phyloP scores from a whole-genome alignment of 805 yeast genomes.

The Schizosaccharomyces osmophilus region DNA sequence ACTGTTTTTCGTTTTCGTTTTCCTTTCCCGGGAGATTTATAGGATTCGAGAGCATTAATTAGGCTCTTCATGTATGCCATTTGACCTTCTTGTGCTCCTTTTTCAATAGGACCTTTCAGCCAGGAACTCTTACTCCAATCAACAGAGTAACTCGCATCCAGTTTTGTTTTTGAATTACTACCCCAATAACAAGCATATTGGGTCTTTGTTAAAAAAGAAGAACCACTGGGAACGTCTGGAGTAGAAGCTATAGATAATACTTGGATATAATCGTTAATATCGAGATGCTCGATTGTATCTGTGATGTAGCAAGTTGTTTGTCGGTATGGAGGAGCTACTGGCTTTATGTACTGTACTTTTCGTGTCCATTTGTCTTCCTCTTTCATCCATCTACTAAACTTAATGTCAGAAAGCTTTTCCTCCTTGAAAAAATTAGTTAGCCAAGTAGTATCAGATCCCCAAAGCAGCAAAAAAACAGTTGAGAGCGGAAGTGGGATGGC shows the following conservation, averaged over 20 bases:
- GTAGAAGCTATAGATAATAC: slow-evolving; percentile 44
- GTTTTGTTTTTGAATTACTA: slow-evolving; percentile 28
- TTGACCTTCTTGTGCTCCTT: slow-evolving; percentile 64
- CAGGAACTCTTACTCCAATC: slow-evolving; percentile 84
- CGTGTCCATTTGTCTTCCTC: slow-evolving; percentile 20
- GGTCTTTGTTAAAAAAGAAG: slow-evolving; percentile 50
- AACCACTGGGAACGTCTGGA: slow-evolving; percentile 91
- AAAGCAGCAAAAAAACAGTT: slow-evolving; percentile 39
- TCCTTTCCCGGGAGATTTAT: slow-evolving; percentile 1
- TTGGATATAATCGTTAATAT: slow-evolving; percentile 29
- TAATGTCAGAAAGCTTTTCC: slow-evolving; percentile 14
- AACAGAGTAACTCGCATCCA: slow-evolving; percentile 46
- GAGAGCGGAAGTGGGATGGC: slow-evolving; percentile 53
- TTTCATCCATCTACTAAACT: slow-evolving; percentile 15
- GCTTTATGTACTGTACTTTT: neutral
- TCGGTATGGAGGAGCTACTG: slow-evolving; percentile 2
- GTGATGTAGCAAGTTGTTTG: slow-evolving; percentile 55
- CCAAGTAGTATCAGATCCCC: slow-evolving; percentile 34
- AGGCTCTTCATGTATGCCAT: slow-evolving; percentile 31
- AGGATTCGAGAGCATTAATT: slow-evolving; percentile 15
- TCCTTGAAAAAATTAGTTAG: slow-evolving; percentile 18
- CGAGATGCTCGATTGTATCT: slow-evolving; percentile 35
- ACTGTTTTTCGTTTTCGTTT: slow-evolving; percentile 3
- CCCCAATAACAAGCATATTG: slow-evolving; percentile 59
- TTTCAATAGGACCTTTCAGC: slow-evolving; percentile 75